A percentile compares a stretch with the other conserved stretches of the same genome.
Conservation (phyloP, 106 monocot genomes). For the Acanthochlamys bracteata region DNA sequence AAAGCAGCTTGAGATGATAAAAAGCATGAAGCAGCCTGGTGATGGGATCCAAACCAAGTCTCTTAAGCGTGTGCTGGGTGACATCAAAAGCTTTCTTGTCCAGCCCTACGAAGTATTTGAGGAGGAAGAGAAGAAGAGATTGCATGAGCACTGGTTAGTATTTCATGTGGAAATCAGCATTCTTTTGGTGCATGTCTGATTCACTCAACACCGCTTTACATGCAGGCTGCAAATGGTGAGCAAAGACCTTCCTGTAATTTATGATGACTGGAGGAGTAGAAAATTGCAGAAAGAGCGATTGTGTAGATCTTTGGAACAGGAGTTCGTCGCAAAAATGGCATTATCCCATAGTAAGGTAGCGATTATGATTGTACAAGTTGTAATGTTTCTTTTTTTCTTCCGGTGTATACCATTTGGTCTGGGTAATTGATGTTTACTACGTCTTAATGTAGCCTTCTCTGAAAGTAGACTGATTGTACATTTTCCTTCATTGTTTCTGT, state of each 20-base stretch:
- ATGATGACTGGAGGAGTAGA: conserved; percentile 17
- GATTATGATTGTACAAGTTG: neutral
- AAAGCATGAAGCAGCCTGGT: conserved; percentile 48
- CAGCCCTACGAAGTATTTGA: conserved; percentile 44
- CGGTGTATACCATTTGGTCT: neutral
- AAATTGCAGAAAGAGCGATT: conserved; percentile 24
- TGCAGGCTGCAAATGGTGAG: conserved; percentile 52
- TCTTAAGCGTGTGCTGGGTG: conserved; percentile 57
- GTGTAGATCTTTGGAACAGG: conserved; percentile 28
- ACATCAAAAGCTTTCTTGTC: conserved; percentile 39
- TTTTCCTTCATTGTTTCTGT: neutral
- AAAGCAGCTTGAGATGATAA: conserved; percentile 46
- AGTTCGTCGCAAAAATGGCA: conserved; percentile 31
- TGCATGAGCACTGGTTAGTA: conserved; percentile 64
- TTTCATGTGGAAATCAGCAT: neutral
- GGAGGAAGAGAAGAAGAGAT: conserved; percentile 47
- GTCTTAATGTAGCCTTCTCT: no score
- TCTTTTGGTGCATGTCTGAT: neutral
- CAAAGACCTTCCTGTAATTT: conserved; percentile 46
- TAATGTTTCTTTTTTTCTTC: no score
- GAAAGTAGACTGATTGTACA: neutral
- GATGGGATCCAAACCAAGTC: conserved; percentile 60
- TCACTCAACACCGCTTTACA: neutral
- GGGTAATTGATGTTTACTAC: no score
- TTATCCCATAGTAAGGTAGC: conserved; percentile 27